Evolutionary conservation across 352 stramenopile genomes (phyloP).

Genomic region (Globisporangium spinosum): DNA sequence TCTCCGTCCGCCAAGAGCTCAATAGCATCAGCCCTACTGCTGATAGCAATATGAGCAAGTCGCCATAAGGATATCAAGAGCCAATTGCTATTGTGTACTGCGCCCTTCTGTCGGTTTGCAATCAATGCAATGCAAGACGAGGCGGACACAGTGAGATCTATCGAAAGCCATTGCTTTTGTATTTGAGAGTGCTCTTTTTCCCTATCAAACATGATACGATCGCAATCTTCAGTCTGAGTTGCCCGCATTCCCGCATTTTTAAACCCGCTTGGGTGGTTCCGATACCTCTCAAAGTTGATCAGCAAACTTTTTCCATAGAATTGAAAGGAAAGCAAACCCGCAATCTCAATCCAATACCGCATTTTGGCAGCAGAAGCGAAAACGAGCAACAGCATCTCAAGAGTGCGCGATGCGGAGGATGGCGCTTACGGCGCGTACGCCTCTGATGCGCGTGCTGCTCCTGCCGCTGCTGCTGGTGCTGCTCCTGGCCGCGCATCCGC

Average conservation of each 20-base stretch:
- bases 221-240: background rate
- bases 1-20: background rate
- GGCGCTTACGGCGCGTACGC: conserved; percentile 8
- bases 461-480: conserved; percentile 20
- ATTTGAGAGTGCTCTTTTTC: background rate
- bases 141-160: background rate
- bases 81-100: background rate
- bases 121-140: background rate
- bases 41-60: no score
- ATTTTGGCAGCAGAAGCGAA: background rate
- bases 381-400: background rate
- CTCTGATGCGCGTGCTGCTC: conserved; percentile 8
- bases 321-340: background rate
- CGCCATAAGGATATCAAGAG: no score
- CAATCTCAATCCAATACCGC: background rate
- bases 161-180: conserved; percentile 5
- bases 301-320: background rate
- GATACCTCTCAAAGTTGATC: background rate
- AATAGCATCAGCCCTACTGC: background rate
- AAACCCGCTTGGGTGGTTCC: background rate
- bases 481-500: background rate
- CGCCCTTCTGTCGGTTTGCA: background rate
- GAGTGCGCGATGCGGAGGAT: conserved; percentile 4
- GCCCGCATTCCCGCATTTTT: background rate
- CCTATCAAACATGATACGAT: background rate